Conservation (phyloP, 1,139 yeast genomes). For the Lodderomyces metapsilosis region DNA sequence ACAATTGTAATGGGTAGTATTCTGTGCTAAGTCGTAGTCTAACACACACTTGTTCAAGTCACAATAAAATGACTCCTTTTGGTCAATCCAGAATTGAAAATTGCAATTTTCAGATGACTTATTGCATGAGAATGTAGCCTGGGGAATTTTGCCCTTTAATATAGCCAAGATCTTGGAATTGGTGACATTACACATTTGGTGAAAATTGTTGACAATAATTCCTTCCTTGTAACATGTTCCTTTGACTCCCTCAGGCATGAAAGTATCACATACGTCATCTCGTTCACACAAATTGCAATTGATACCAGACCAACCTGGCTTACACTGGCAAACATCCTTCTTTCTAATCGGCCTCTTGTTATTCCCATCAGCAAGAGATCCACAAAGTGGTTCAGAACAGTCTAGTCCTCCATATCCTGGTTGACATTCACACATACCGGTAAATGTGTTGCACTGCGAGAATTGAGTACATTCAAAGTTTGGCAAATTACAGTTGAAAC, state of each 20-base stretch:
- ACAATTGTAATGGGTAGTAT: constrained; percentile 77
- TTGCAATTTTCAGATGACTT: constrained; percentile 65
- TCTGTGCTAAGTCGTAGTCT: constrained; percentile 59
- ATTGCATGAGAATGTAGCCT: constrained; percentile 89
- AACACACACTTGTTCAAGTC: constrained; percentile 71
- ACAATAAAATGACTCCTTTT: constrained; percentile 86
- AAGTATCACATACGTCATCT: constrained; percentile 76
- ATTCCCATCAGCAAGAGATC: constrained; percentile 67
- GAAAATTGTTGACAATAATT: constrained; percentile 72
- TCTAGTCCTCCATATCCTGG: constrained; percentile 94
- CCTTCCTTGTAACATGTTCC: constrained; percentile 95
- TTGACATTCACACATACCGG: constrained; percentile 91
- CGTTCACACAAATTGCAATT: constrained; percentile 81
- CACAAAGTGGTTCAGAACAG: constrained; percentile 88
- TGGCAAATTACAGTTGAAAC: constrained; percentile 93
- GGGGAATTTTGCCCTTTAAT: constrained; percentile 78
- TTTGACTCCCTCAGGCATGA: constrained; percentile 81
- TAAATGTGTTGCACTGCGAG: constrained; percentile 78
- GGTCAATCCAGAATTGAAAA: constrained; percentile 95
- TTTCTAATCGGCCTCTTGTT: constrained; percentile 59
- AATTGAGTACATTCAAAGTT: constrained; percentile 89
- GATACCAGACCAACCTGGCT: constrained; percentile 88
- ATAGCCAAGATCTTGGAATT: constrained; percentile 80
- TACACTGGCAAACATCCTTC: constrained; percentile 61
- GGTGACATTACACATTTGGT: constrained; percentile 94